phyloP scores from a whole-genome alignment of 345 rosid genomes.

The Syzygium jambos region DNA sequence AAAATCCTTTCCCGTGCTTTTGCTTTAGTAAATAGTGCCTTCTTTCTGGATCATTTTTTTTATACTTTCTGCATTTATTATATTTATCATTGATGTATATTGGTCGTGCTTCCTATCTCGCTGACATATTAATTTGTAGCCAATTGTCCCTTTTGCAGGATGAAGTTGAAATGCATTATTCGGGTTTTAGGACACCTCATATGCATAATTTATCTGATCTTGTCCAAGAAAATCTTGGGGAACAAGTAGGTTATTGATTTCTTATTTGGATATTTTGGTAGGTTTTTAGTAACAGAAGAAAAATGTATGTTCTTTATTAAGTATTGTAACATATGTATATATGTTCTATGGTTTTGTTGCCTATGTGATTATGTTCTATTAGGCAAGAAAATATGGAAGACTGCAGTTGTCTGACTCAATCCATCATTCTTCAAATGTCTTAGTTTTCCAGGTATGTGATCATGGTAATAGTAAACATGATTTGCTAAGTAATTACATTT shows the following conservation, averaged over 20 bases:
- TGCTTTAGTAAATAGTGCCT: neutral
- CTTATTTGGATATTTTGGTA: neutral
- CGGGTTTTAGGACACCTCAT: slow-evolving; percentile 80
- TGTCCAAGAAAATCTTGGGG: slow-evolving; percentile 51
- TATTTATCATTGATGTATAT: neutral
- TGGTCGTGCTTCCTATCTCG: neutral
- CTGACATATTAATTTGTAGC: neutral
- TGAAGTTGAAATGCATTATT: slow-evolving; percentile 55
- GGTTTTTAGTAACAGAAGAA: neutral
- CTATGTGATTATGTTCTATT: slow-evolving; percentile 6
- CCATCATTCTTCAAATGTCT: slow-evolving; percentile 45
- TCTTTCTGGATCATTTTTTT: neutral
- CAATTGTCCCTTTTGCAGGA: slow-evolving; percentile 25
- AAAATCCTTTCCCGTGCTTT: neutral
- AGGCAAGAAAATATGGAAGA: slow-evolving; percentile 37
- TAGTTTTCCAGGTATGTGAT: slow-evolving; percentile 69
- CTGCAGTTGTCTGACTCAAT: slow-evolving; percentile 61
- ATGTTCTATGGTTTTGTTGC: neutral
- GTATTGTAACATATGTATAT: neutral
- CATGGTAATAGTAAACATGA: neutral
- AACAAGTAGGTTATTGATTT: slow-evolving; percentile 35
- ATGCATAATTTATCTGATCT: slow-evolving; percentile 76
- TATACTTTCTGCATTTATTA: neutral
- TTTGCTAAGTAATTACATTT: neutral
- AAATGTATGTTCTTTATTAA: neutral